Base-by-base conservation (phyloP, 768 basidiomycete species). In the Candolleomyces eurysporus region DNA sequence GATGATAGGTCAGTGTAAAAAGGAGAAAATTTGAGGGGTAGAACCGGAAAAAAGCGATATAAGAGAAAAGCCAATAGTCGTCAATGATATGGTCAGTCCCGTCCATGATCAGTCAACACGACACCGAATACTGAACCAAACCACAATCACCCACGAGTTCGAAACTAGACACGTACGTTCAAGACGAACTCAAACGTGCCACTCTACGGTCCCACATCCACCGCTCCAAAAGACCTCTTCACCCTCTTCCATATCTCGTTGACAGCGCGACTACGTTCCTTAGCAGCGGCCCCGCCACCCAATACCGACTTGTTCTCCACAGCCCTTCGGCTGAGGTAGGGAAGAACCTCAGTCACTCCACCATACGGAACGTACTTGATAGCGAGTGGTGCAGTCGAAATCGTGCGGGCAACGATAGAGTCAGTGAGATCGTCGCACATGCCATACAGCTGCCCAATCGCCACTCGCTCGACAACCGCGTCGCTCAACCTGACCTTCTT, bases 261-360 rank as follows among this genome's bases (percentile, higher is more conserved):
- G 49, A 80, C 81, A 2, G 87, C 86, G 32, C 85, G 71, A 60
- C 71, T 72, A 22, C 89, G 76, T 71, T 93, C 92, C 22, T 78
- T 78, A 2, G 74, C 73, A 0, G 93, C 92, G 13, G 80, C 85
- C 1, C 89, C 90, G 19, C 83, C 78, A 16, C 89, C 90, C 30
- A 98, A 82, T 2, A 97, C 81, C 0, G 89, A 88, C 73, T 94
- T 96, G 78, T 98, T 97, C 85, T 97, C 95, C 49, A 94, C 87
- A 0, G 94, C 95, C 16, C 96, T 81, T 36, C 94, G 83, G 45
- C 89, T 83, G 9, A 97, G 82, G 71, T 96, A 98, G 0, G 96
- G 94, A 86, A 97, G 89, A 10, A 94, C 90, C 67, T 92, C 89
- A 0, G 79, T 74, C 8, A 93, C 75, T 1, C 83, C 79, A 7